Conservation (phyloP, 768 basidiomycete genomes). For the Cystobasidium tubakii region DNA sequence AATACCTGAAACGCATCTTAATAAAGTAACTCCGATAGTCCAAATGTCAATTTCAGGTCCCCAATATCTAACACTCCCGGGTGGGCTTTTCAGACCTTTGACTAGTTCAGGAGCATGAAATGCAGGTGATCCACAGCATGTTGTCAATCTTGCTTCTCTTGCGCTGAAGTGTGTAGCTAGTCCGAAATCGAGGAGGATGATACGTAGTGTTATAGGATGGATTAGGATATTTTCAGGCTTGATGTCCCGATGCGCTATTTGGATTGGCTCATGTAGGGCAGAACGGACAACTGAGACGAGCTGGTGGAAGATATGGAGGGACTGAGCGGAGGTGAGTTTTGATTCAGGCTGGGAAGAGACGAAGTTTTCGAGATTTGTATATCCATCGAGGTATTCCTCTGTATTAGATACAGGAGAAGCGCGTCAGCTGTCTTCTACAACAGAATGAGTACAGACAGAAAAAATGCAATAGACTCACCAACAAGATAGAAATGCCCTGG, state of each 20-base stretch:
- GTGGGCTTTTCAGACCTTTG: slow-evolving; percentile 48
- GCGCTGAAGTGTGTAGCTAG: slow-evolving; percentile 52
- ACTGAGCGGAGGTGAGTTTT: slow-evolving; percentile 24
- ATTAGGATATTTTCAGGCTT: slow-evolving; percentile 48
- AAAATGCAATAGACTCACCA: slow-evolving; percentile 45
- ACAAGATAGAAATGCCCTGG: slow-evolving; percentile 53
- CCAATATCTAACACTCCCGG: slow-evolving; percentile 50
- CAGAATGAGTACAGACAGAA: no score
- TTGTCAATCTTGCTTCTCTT: slow-evolving; percentile 51
- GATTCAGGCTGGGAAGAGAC: slow-evolving; percentile 41
- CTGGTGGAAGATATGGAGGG: slow-evolving; percentile 50
- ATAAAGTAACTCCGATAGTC: slow-evolving; percentile 52
- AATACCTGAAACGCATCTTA: slow-evolving; percentile 48
- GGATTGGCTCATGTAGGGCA: slow-evolving; percentile 48
- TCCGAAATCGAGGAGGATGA: slow-evolving; percentile 52
- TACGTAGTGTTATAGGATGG: slow-evolving; percentile 47
- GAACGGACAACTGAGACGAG: slow-evolving; percentile 50
- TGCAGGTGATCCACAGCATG: slow-evolving; percentile 51
- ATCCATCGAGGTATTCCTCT: slow-evolving; percentile 46
- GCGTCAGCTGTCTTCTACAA: no score
- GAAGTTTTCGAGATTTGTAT: slow-evolving; percentile 49
- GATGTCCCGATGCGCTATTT: slow-evolving; percentile 47
- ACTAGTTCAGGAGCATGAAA: slow-evolving; percentile 52
- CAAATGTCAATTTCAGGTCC: slow-evolving; percentile 54
- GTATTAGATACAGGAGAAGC: not conserved